Evolutionary conservation across 768 basidiomycete genomes (phyloP).

Genomic region (Flagelloscypha sp.): DNA sequence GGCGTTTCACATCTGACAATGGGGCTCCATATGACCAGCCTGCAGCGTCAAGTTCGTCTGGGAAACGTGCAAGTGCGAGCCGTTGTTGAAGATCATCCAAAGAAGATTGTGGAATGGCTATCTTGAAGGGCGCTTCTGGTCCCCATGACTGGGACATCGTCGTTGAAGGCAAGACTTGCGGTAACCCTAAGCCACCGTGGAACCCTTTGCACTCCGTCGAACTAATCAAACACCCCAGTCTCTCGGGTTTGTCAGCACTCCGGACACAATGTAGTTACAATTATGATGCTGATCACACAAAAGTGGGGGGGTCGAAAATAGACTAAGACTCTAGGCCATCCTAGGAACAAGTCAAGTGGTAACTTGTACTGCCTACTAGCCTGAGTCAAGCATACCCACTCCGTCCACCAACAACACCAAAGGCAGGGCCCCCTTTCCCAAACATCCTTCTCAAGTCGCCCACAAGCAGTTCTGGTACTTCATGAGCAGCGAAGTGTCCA

Average conservation of each 20-base stretch:
- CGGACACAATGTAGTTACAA: no score
- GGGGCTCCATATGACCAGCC: conserved; percentile 47
- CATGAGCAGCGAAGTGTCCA: conserved; percentile 31
- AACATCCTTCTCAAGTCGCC: conserved; percentile 31
- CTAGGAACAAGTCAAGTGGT: no score
- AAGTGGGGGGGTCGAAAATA: no score
- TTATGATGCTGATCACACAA: no score
- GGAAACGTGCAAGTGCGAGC: conserved; percentile 28
- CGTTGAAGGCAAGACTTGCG: no score
- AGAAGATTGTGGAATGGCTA: conserved; percentile 12
- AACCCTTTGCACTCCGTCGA: no score
- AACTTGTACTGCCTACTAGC: no score
- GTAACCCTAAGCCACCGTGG: no score
- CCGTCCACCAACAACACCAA: conserved; percentile 22
- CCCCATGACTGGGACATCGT: no score
- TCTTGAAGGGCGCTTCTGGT: conserved; percentile 9
- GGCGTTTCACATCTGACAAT: conserved; percentile 38
- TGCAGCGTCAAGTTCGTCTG: conserved; percentile 31
- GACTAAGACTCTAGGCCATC: no score
- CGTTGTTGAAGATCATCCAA: conserved; percentile 12
- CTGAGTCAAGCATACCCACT: conserved; percentile 2
- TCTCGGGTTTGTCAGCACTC: no score
- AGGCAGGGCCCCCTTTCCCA: conserved; percentile 25
- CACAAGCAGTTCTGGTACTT: conserved; percentile 20
- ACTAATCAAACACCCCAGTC: no score